Evolutionary conservation across 768 basidiomycete species (phyloP).

Genomic region (Tricholoma matsutake): DNA sequence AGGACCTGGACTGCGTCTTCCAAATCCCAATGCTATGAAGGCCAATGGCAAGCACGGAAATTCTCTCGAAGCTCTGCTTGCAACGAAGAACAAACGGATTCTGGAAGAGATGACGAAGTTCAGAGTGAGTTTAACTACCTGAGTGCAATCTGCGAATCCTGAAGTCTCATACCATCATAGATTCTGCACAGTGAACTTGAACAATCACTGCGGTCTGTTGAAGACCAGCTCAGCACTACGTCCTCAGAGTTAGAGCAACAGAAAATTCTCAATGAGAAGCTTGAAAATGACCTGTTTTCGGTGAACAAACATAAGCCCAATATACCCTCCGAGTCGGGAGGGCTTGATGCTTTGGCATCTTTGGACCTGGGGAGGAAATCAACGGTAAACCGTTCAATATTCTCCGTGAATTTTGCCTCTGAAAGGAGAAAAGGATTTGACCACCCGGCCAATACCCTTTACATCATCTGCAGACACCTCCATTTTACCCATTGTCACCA

Average conservation of each 20-base stretch:
- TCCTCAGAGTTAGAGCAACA: slow-evolving; percentile 75
- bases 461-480: slow-evolving; percentile 75
- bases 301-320: slow-evolving; percentile 60
- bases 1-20: slow-evolving; percentile 61
- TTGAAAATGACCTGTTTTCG: slow-evolving; percentile 87
- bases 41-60: slow-evolving; percentile 71
- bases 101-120: slow-evolving; percentile 92
- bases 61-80: slow-evolving; percentile 87
- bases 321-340: slow-evolving; percentile 28
- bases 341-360: slow-evolving; percentile 61
- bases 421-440: slow-evolving; percentile 7
- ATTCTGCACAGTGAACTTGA: slow-evolving; percentile 84
- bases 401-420: neutral
- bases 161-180: slow-evolving; percentile 31
- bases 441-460: slow-evolving; percentile 13
- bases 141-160: neutral
- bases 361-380: slow-evolving; percentile 67
- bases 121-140: slow-evolving; percentile 47
- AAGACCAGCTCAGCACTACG: slow-evolving; percentile 55
- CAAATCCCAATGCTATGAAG: slow-evolving; percentile 88
- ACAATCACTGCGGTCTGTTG: slow-evolving; percentile 53
- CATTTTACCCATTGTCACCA: slow-evolving; percentile 97
- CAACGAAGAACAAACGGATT: slow-evolving; percentile 90
- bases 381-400: slow-evolving; percentile 28
- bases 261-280: slow-evolving; percentile 76